phyloP scores from a whole-genome alignment of 2,329 filamentous ascomycete species.

The Aspergillus carbonarius region DNA sequence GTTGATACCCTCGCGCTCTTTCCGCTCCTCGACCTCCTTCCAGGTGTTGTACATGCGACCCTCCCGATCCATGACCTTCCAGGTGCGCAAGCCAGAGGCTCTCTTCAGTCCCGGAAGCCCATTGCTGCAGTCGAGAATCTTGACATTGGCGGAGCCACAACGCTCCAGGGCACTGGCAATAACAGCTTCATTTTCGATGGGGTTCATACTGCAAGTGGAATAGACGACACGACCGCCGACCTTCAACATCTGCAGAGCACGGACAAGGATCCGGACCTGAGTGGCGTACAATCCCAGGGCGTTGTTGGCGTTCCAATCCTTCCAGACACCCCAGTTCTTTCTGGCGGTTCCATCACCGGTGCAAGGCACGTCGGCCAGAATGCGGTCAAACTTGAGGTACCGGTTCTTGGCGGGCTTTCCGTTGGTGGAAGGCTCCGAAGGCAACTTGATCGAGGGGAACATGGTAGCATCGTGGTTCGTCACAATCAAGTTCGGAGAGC shows the following conservation, averaged over 20 bases:
- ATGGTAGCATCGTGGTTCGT: slow-evolving; percentile 97
- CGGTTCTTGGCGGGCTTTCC: slow-evolving; percentile 56
- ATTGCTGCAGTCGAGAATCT: slow-evolving; percentile 79
- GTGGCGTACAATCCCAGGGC: slow-evolving; percentile 83
- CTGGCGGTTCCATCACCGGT: slow-evolving; percentile 90
- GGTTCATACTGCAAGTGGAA: slow-evolving; percentile 98
- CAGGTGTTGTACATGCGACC: slow-evolving; percentile 77
- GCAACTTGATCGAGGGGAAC: slow-evolving; percentile 89
- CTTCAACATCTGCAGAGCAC: slow-evolving; percentile 93
- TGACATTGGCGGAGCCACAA: slow-evolving; percentile 77
- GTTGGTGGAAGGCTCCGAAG: slow-evolving; percentile 54
- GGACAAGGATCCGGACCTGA: slow-evolving; percentile 84
- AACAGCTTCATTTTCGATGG: slow-evolving; percentile 93
- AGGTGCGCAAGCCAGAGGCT: slow-evolving; percentile 71
- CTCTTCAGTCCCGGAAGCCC: slow-evolving; percentile 75
- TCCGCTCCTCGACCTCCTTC: slow-evolving; percentile 73
- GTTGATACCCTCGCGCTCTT: slow-evolving; percentile 60
- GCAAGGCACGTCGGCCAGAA: slow-evolving; percentile 94
- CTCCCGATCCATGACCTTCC: slow-evolving; percentile 89
- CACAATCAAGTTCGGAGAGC: slow-evolving; percentile 93
- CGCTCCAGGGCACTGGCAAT: slow-evolving; percentile 83
- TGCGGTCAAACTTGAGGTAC: slow-evolving; percentile 95
- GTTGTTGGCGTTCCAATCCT: slow-evolving; percentile 87
- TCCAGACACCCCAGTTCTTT: slow-evolving; percentile 94
- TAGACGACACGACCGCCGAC: slow-evolving; percentile 93